Evolutionary conservation across 768 basidiomycete genomes (phyloP).

Genomic region (Lentinula lateritia): DNA sequence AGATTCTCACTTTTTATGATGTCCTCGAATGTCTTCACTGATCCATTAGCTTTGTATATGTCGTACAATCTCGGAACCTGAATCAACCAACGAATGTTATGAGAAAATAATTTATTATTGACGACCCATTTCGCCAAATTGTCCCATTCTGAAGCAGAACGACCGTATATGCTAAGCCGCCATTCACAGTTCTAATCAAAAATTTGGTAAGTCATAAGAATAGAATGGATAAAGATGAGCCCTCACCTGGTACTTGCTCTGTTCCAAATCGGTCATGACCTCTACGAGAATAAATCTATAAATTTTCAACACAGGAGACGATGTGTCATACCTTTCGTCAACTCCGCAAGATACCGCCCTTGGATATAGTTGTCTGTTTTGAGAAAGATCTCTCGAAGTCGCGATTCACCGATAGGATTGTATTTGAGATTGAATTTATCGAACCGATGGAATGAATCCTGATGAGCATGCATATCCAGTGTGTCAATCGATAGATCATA

Average conservation of each 20-base stretch:
- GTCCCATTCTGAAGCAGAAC: slow-evolving; percentile 86
- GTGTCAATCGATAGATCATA: slow-evolving; percentile 99
- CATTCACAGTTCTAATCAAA: slow-evolving; percentile 85
- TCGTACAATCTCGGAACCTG: slow-evolving; percentile 94
- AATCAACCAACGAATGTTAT: slow-evolving; percentile 97
- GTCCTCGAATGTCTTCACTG: slow-evolving; percentile 83
- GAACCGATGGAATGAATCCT: slow-evolving; percentile 96
- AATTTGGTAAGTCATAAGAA: not conserved
- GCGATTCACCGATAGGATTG: slow-evolving; percentile 93
- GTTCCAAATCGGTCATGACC: slow-evolving; percentile 95
- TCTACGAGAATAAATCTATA: slow-evolving; percentile 40
- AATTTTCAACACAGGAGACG: not conserved
- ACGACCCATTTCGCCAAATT: slow-evolving; percentile 97
- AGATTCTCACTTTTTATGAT: slow-evolving; percentile 73
- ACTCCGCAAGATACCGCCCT: slow-evolving; percentile 90
- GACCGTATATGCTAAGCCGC: slow-evolving; percentile 94
- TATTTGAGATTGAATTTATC: slow-evolving; percentile 99
- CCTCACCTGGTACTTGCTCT: slow-evolving; percentile 93
- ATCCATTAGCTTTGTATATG: slow-evolving; percentile 86
- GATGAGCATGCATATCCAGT: slow-evolving; percentile 98
- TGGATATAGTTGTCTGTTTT: slow-evolving; percentile 96
- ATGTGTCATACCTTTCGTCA: slow-evolving; percentile 68
- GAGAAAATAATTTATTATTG: slow-evolving; percentile 87
- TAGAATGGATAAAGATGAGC: not conserved
- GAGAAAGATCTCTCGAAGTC: slow-evolving; percentile 93